phyloP scores from a whole-genome alignment of 2,329 filamentous ascomycete genomes.

The Thielaviopsis euricoi region DNA sequence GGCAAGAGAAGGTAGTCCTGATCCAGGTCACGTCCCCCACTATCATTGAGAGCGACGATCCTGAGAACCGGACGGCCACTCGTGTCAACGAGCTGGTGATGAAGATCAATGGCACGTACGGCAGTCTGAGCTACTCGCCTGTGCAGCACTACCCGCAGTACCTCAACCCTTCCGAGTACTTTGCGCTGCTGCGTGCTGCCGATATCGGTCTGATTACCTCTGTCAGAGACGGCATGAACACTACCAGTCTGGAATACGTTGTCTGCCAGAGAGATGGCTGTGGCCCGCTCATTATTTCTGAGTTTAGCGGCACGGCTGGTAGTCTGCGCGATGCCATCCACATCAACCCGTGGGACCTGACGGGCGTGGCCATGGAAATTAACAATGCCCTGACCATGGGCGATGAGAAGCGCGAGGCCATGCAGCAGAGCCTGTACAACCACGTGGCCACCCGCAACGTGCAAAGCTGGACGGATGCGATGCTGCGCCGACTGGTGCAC shows the following conservation, averaged over 20 bases:
- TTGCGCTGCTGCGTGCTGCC: conserved; percentile 75
- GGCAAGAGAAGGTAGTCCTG: conserved; percentile 79
- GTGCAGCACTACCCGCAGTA: conserved; percentile 95
- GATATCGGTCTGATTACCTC: conserved; percentile 92
- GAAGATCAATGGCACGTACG: conserved; percentile 80
- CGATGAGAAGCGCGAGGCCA: conserved; percentile 42
- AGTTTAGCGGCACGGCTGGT: conserved; percentile 88
- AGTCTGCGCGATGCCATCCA: conserved; percentile 75
- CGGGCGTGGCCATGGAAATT: conserved; percentile 69
- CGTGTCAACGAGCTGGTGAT: conserved; percentile 83
- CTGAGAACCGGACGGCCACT: conserved; percentile 66
- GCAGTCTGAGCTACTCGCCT: conserved; percentile 74
- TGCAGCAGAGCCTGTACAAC: conserved; percentile 61
- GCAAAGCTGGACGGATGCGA: conserved; percentile 68
- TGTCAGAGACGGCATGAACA: conserved; percentile 95
- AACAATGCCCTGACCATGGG: conserved; percentile 67
- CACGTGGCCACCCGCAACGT: conserved; percentile 79
- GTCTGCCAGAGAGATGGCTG: conserved; percentile 77
- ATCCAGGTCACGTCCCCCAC: conserved; percentile 91
- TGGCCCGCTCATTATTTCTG: conserved; percentile 81
- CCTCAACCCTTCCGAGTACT: conserved; percentile 77
- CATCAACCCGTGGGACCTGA: conserved; percentile 91
- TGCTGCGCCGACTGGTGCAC: conserved; percentile 61
- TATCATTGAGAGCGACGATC: conserved; percentile 59
- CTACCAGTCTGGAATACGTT: conserved; percentile 86